Base-by-base conservation (phyloP, 148 eudicot species). In the Diospyros kaki region DNA sequence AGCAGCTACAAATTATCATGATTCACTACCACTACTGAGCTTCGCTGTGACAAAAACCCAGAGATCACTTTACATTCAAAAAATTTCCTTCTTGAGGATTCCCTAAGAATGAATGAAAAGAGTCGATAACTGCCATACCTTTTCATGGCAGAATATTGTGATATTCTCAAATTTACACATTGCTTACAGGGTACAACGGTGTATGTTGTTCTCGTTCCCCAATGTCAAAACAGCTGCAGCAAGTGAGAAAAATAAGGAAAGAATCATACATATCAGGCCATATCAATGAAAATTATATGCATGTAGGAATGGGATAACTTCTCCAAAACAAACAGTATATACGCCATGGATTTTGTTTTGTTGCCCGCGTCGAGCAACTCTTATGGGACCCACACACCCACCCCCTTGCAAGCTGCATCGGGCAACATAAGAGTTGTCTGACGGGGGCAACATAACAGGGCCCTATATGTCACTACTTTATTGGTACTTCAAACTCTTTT, bases 211-310 rank as follows among this genome's bases (percentile, higher is more conserved):
- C 15, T 42, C 39, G 45, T 50, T 39, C 11, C 67, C 60, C 68
- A 38, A 51, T 13, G 59, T 41, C 53, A 11, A 73, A 68, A 72
- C 58, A 73, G 68, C 81, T 73, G 71, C 81, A 67, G 69, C 73
- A 73, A 78, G 73, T 17, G 41, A 65, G 44, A 78, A 48, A 78
- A 64, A 64, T 13, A 56, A 64, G 70, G 14, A 28, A 72, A 62
- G 56, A 28, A 28, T 28, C 28, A 28, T 28, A 28, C 28, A 28
- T 28, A 28, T 28, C 28, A 0, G 28, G 28, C 28, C 28, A 0
- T 28, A 28, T 28, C 28, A 28, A 28, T 28, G 28, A 28, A 28
- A 28, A 28, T 28, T 28, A 28, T 28, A 28, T 28, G 28, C 28
- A 28, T 28, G 28, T 28, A 28, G 28, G 28, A 28, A 28, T 0